Percentiles rank a stretch among this genome's conserved stretches.
phyloP scores from a whole-genome alignment of 257 asterid genomes.

The Capsicum rhomboideum region DNA sequence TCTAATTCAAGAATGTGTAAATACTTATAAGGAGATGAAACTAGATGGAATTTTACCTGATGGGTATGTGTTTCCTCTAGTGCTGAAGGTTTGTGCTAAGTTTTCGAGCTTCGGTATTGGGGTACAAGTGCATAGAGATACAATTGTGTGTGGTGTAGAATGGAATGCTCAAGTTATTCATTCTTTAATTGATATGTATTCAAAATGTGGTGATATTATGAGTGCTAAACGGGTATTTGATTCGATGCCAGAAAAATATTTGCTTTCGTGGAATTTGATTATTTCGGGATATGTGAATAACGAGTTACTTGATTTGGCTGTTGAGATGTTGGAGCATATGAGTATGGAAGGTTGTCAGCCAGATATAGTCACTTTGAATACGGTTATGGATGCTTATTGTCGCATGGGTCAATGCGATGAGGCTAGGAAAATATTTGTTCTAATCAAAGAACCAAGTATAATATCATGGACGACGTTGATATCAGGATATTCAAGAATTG shows the following conservation, averaged over 20 bases:
- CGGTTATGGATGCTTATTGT: conserved; percentile 31
- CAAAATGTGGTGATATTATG: conserved; percentile 23
- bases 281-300: conserved; percentile 29
- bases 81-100: conserved; percentile 14
- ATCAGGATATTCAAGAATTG: conserved; percentile 32
- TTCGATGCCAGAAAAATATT: conserved; percentile 19
- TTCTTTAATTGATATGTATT: conserved; percentile 33
- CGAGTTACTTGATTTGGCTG: conserved; percentile 18
- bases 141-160: conserved; percentile 18
- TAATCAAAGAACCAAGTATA: conserved; percentile 27
- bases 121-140: conserved; percentile 25
- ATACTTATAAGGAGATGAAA: conserved; percentile 24
- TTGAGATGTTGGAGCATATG: conserved; percentile 20
- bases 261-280: conserved; percentile 30
- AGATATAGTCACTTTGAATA: conserved; percentile 30
- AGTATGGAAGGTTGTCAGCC: conserved; percentile 21
- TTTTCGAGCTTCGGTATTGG: conserved; percentile 9
- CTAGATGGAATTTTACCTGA: conserved; percentile 18
- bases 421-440: conserved; percentile 19
- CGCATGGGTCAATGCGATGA: conserved; percentile 33
- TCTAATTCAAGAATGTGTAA: conserved; percentile 15
- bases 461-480: conserved; percentile 41
- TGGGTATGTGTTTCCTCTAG: conserved; percentile 28
- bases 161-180: conserved; percentile 19
- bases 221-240: conserved; percentile 23